Evolutionary conservation across 257 asterid species (phyloP).

Genomic region (Echium plantagineum): DNA sequence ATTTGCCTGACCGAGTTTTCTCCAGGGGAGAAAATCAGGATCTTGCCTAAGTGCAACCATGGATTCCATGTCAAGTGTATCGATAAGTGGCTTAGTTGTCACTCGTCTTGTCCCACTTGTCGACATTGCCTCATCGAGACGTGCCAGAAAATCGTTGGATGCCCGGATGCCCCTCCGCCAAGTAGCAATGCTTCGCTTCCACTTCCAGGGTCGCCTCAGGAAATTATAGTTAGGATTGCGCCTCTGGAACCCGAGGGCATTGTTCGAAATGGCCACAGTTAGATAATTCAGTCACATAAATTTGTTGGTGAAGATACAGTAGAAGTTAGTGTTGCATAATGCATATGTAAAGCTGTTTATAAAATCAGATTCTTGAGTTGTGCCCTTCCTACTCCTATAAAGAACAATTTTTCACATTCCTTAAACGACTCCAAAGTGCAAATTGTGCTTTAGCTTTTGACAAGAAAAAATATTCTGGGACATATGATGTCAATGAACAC

Average conservation of each 20-base stretch:
- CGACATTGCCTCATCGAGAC: conserved; percentile 20
- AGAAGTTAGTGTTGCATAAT: not conserved
- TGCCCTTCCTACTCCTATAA: not conserved
- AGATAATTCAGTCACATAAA: not conserved
- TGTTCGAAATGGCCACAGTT: conserved; percentile 1
- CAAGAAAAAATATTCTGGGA: too few relatives aligned
- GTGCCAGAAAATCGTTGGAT: conserved; percentile 14
- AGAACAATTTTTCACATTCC: too few relatives aligned
- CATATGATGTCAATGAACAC: too few relatives aligned
- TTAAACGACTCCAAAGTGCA: too few relatives aligned
- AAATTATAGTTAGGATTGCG: conserved; percentile 8
- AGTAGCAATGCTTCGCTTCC: not conserved
- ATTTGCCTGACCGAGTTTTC: conserved; percentile 19
- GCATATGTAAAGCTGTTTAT: not conserved
- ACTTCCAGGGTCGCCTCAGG: conserved; percentile 2
- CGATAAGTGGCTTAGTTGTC: conserved; percentile 21
- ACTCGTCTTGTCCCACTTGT: conserved; percentile 25
- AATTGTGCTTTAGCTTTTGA: too few relatives aligned
- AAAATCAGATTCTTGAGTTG: not conserved
- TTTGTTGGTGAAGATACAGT: not conserved
- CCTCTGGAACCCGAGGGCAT: not conserved
- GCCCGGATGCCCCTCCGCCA: not conserved
- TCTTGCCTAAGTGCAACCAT: conserved; percentile 20
- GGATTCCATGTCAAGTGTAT: conserved; percentile 21
- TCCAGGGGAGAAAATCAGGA: conserved; percentile 13